phyloP scores from a whole-genome alignment of 352 stramenopile genomes.

The Pythium rishiriense region DNA sequence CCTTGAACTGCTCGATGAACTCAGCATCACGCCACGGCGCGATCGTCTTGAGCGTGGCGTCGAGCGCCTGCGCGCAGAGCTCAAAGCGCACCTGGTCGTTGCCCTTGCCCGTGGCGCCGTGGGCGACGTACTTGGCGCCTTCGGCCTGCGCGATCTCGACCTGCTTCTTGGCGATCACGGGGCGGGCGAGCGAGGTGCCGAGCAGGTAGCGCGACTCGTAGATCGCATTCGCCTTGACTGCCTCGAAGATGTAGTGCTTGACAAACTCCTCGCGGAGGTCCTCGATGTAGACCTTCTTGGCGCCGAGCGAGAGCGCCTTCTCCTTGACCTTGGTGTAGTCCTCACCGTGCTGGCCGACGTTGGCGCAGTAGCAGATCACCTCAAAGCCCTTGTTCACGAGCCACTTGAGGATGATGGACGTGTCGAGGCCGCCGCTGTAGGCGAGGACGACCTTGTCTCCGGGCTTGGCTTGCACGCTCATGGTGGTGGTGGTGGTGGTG shows the following conservation, averaged over 20 bases:
- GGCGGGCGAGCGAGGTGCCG: conserved; percentile 96
- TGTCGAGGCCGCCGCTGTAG: conserved; percentile 98
- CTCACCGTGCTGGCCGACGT: conserved; percentile 96
- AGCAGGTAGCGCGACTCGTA: conserved; percentile 98
- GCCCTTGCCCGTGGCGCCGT: conserved; percentile 98
- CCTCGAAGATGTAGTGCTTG: conserved; percentile 92
- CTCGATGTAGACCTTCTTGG: conserved; percentile 92
- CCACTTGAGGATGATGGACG: conserved; percentile 99
- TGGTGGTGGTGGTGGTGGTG: conserved; percentile 25
- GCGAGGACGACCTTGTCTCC: conserved; percentile 95
- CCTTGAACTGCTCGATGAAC: conserved; percentile 99
- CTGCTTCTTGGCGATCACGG: conserved; percentile 97
- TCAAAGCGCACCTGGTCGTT: conserved; percentile 99
- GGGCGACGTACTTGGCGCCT: conserved; percentile 92
- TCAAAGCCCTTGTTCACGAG: conserved; percentile 98
- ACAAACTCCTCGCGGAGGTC: conserved; percentile 98
- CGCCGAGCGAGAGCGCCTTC: conserved; percentile 83
- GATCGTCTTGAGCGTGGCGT: conserved; percentile 95
- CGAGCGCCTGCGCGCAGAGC: conserved; percentile 96
- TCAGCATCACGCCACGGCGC: conserved; percentile 97
- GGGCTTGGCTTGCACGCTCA: conserved; percentile 71
- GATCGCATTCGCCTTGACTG: conserved; percentile 96
- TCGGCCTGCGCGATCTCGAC: conserved; percentile 93
- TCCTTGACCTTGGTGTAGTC: conserved; percentile 94
- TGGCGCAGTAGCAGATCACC: conserved; percentile 98